Evolutionary conservation across 768 basidiomycete genomes (phyloP).

Genomic region (Kwoniella bestiolae): DNA sequence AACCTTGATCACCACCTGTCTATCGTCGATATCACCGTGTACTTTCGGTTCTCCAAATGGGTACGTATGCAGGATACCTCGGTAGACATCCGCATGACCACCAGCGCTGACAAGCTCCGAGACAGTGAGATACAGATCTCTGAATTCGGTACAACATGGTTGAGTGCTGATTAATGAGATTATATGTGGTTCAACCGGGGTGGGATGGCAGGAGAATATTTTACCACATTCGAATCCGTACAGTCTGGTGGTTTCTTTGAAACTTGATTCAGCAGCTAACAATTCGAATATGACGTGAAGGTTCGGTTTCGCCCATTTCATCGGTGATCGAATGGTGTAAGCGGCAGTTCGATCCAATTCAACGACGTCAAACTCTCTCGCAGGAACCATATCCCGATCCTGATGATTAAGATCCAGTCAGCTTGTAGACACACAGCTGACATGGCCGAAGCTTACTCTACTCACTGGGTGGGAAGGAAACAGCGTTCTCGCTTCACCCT

Average conservation of each 20-base stretch:
- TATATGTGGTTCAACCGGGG: neutral
- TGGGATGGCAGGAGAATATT: neutral
- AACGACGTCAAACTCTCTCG: neutral
- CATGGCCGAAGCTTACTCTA: neutral
- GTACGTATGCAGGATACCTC: neutral
- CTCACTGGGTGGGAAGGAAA: neutral
- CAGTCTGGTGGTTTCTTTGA: neutral
- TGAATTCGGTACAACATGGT: neutral
- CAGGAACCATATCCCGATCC: neutral
- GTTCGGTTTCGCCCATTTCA: slow-evolving; percentile 5
- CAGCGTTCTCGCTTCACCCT: neutral
- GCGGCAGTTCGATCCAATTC: neutral
- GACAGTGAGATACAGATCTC: neutral
- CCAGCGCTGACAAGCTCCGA: neutral
- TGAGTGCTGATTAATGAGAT: slow-evolving; percentile 4
- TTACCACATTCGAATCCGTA: neutral
- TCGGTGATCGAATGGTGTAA: neutral
- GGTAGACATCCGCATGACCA: neutral
- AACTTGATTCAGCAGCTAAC: neutral
- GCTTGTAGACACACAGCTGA: neutral
- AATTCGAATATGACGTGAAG: neutral
- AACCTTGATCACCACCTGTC: slow-evolving; percentile 1
- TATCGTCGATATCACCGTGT: too few relatives aligned
- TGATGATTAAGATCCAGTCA: neutral
- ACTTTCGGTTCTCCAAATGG: neutral